Evolutionary conservation across 2,329 filamentous ascomycete species (phyloP).

Genomic region (Pseudopyricularia javanii): DNA sequence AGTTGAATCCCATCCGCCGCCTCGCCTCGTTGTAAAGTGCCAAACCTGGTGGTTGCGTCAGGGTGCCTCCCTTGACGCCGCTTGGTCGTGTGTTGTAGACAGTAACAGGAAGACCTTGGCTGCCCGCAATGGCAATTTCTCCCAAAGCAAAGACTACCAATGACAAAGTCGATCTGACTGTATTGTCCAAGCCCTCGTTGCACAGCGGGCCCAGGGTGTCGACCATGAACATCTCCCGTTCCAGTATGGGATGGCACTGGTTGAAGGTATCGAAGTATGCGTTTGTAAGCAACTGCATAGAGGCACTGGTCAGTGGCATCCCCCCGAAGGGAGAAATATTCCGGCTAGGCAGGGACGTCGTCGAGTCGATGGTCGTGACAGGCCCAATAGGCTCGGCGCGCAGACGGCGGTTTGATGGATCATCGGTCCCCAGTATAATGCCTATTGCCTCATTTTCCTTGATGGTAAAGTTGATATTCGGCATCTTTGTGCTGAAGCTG

Average conservation of each 20-base stretch:
- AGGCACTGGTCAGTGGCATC: constrained; percentile 28
- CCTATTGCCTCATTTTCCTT: constrained; percentile 23
- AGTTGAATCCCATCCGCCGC: constrained; percentile 43
- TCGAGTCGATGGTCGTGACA: neutral
- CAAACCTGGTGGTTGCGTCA: constrained; percentile 39
- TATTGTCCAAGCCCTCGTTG: constrained; percentile 35
- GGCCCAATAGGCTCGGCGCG: constrained; percentile 6
- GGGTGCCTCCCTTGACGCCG: constrained; percentile 38
- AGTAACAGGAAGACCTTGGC: constrained; percentile 30
- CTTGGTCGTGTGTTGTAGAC: constrained; percentile 30
- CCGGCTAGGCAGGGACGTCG: constrained; percentile 1
- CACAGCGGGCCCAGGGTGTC: constrained; percentile 31
- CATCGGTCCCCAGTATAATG: constrained; percentile 19
- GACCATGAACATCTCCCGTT: constrained; percentile 39
- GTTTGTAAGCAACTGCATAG: constrained; percentile 35
- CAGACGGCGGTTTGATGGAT: constrained; percentile 8
- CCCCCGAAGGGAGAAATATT: constrained; percentile 2
- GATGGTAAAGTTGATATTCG: constrained; percentile 16
- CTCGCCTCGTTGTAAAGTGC: constrained; percentile 51
- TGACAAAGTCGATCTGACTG: constrained; percentile 35
- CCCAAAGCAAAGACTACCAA: constrained; percentile 47
- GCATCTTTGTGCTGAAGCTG: constrained; percentile 16
- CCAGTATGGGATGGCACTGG: constrained; percentile 43
- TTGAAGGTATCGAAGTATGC: constrained; percentile 50
- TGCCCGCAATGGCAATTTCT: constrained; percentile 40